These are phyloP conservation scores for Golubevia sp. DNA, from an alignment of 1,284 basidiomycete genomes.

Conservation along the genomic window DNA sequence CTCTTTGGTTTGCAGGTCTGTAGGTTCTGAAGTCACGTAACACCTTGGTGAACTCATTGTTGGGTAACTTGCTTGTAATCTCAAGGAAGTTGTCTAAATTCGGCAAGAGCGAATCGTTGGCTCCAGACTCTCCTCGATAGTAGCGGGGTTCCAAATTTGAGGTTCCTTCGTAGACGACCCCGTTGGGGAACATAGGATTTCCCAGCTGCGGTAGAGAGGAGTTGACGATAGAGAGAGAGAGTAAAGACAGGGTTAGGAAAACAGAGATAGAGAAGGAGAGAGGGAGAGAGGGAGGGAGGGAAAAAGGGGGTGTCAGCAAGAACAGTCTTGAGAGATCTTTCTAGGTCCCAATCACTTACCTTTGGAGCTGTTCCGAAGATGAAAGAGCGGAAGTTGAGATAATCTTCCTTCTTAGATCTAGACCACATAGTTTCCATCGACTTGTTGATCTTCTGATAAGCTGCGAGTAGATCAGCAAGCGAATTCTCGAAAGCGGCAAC, in stretches of 20 bases:
- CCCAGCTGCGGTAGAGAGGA: too few species aligned
- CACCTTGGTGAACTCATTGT: conserved; percentile 50
- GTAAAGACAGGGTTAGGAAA: too few species aligned
- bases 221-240: too few species aligned
- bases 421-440: conserved; percentile 58
- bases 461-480: conserved; percentile 20
- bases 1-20: conserved; percentile 36
- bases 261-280: too few species aligned
- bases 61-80: conserved; percentile 46
- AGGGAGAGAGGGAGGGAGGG: too few species aligned
- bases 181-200: conserved; percentile 55
- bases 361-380: conserved; percentile 55
- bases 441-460: conserved; percentile 45
- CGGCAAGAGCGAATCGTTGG: conserved; percentile 47
- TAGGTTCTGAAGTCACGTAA: conserved; percentile 53
- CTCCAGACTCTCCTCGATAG: conserved; percentile 37
- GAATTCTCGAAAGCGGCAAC: conserved; percentile 25
- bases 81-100: conserved; percentile 52
- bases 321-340: too few species aligned
- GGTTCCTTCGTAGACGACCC: conserved; percentile 50
- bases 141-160: conserved; percentile 17
- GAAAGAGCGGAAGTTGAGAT: conserved; percentile 51
- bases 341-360: too few species aligned
- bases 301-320: too few species aligned
- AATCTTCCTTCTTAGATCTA: conserved; percentile 33